Conservation (phyloP, 2,329 filamentous ascomycete species). For the Blastomyces gilchristii region DNA sequence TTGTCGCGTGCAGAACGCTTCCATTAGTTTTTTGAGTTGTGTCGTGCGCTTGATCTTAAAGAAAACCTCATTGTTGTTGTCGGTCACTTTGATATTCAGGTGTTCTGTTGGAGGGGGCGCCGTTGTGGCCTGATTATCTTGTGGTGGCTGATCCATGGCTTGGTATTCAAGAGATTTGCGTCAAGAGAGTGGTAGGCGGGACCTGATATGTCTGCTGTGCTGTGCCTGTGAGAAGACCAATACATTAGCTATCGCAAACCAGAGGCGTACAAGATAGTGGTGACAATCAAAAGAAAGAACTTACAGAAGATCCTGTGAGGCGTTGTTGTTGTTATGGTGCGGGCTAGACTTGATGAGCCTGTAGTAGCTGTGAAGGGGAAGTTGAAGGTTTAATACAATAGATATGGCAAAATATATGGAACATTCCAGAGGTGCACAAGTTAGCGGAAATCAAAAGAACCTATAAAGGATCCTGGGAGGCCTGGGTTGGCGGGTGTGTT, state of each 20-base stretch:
- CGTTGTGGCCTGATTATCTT: conserved; percentile 9
- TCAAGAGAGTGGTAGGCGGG: neutral
- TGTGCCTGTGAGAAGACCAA: too few species aligned
- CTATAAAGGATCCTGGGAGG: neutral
- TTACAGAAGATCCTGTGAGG: neutral
- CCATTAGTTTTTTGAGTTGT: conserved; percentile 94
- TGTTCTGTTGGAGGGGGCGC: conserved; percentile 54
- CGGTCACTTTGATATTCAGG: conserved; percentile 97
- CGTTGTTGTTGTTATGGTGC: neutral
- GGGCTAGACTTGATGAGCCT: too few species aligned
- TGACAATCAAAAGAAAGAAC: neutral
- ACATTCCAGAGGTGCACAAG: neutral
- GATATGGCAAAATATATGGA: neutral
- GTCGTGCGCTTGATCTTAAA: conserved; percentile 99
- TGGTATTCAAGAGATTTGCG: neutral
- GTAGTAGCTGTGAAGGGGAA: neutral
- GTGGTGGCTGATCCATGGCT: neutral
- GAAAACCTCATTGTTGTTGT: conserved; percentile 99
- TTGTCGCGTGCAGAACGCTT: conserved; percentile 92
- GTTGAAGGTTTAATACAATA: neutral
- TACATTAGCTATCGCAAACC: too few species aligned
- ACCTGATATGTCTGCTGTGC: too few species aligned
- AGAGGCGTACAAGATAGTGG: neutral
- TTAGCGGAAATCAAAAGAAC: neutral
- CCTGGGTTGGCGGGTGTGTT: neutral